These are phyloP conservation scores for Saccharomyces hybrid DNA, from an alignment of 1,139 yeast species.

Conservation along the genomic window DNA sequence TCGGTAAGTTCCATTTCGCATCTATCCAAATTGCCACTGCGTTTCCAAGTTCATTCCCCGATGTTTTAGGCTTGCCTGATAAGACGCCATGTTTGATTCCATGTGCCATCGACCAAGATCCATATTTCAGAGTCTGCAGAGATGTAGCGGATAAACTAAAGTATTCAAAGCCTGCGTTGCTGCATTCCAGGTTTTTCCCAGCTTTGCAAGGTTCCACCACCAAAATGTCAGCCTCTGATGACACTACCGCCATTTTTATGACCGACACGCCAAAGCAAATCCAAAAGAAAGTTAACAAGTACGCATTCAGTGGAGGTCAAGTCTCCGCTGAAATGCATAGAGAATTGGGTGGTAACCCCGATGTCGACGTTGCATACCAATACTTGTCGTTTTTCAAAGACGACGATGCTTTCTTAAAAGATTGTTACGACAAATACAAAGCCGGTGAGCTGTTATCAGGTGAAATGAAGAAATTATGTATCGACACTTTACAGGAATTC, in stretches of 20 bases:
- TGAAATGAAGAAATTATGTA: conserved; percentile 86
- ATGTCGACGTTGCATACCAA: conserved; percentile 91
- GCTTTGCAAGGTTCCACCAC: conserved; percentile 95
- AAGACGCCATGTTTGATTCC: conserved; percentile 96
- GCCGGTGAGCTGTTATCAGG: conserved; percentile 83
- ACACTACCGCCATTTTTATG: conserved; percentile 80
- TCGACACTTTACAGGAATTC: conserved; percentile 67
- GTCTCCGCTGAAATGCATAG: conserved; percentile 86
- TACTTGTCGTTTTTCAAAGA: conserved; percentile 82
- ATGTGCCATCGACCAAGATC: conserved; percentile 98
- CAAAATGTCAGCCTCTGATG: conserved; percentile 94
- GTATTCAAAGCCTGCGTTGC: conserved; percentile 82
- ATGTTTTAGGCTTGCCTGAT: conserved; percentile 71
- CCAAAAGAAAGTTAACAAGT: conserved; percentile 89
- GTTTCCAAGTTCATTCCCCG: conserved; percentile 93
- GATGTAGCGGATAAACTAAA: conserved; percentile 93
- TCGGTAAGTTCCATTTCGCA: conserved; percentile 93
- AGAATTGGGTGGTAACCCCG: conserved; percentile 85
- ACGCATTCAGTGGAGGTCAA: conserved; percentile 94
- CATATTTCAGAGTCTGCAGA: conserved; percentile 94
- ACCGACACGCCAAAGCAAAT: conserved; percentile 90
- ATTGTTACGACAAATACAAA: conserved; percentile 58
- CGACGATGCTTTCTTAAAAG: conserved; percentile 71
- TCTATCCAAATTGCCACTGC: conserved; percentile 94
- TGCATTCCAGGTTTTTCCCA: conserved; percentile 96